These are phyloP conservation scores for Purpureocillium lavendulum DNA, from an alignment of 2,329 filamentous ascomycete species.

Conservation along the genomic window DNA sequence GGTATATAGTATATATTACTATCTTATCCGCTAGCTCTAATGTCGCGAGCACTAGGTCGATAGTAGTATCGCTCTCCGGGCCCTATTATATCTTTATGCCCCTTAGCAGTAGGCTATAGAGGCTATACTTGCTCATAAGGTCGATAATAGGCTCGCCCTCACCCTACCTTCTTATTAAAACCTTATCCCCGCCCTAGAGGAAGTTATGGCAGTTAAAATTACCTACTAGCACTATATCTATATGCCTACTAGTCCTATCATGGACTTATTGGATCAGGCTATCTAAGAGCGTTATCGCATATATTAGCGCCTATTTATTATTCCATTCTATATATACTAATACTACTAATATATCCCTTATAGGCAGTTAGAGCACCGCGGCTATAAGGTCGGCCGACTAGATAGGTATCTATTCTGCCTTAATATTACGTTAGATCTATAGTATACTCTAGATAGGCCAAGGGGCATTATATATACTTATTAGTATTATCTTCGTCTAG, in stretches of 20 bases:
- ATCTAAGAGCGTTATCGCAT: not conserved
- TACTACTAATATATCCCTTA: constrained; percentile 1
- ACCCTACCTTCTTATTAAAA: constrained; percentile 17
- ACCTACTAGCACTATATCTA: constrained; percentile 6
- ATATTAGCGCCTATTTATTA: not conserved
- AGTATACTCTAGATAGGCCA: not conserved
- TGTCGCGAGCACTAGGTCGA: constrained; percentile 16
- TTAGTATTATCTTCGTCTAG: constrained; percentile 5
- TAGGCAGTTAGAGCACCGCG: not conserved
- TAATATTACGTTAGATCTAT: not conserved
- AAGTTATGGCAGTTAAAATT: constrained; percentile 12
- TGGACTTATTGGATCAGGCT: not conserved
- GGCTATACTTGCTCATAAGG: constrained; percentile 21
- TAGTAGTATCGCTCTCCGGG: constrained; percentile 11
- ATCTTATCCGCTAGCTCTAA: constrained; percentile 11
- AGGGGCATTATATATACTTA: not conserved
- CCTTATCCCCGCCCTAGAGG: constrained; percentile 12
- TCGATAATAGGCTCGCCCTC: constrained; percentile 25
- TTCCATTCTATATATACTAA: constrained; percentile 2
- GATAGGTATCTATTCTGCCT: not conserved
- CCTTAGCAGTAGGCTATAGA: constrained; percentile 22
- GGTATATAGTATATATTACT: constrained; percentile 8
- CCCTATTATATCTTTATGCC: constrained; percentile 25
- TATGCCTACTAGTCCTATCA: not conserved
- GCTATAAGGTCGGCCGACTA: constrained; percentile 1